Conservation (phyloP, 192 early-diverging fungal species). For the Coemansia guatemalensis region DNA sequence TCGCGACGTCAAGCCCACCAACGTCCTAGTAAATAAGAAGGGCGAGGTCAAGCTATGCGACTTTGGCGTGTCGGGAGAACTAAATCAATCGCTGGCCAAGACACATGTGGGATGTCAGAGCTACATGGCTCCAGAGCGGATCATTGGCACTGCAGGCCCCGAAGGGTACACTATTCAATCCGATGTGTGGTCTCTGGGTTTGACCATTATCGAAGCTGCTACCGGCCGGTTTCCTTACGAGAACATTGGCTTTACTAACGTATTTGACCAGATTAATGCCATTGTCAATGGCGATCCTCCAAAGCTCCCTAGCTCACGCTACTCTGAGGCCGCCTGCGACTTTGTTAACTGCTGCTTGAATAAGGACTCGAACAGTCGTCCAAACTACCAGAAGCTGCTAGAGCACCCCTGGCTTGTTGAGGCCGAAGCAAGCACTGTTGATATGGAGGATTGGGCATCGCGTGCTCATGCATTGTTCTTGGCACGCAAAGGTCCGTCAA, state of each 20-base stretch:
- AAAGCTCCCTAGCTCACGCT: slow-evolving; percentile 62
- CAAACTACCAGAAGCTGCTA: slow-evolving; percentile 74
- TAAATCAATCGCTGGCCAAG: slow-evolving; percentile 85
- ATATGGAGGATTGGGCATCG: slow-evolving; percentile 81
- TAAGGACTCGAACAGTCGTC: slow-evolving; percentile 71
- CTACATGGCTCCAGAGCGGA: slow-evolving; percentile 97
- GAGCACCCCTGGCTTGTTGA: slow-evolving; percentile 75
- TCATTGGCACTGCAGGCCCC: slow-evolving; percentile 56
- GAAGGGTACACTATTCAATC: slow-evolving; percentile 81
- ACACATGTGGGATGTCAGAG: slow-evolving; percentile 93
- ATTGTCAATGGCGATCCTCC: slow-evolving; percentile 83
- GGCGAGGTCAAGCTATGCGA: slow-evolving; percentile 96
- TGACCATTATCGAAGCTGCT: slow-evolving; percentile 84
- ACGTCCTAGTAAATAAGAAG: slow-evolving; percentile 80
- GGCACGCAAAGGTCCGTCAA: slow-evolving; percentile 4
- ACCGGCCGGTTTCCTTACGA: slow-evolving; percentile 81
- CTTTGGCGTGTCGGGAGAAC: slow-evolving; percentile 93
- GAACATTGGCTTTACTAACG: slow-evolving; percentile 61
- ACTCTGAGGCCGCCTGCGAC: slow-evolving; percentile 68
- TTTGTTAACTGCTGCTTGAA: slow-evolving; percentile 76
- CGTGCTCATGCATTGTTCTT: slow-evolving; percentile 56
- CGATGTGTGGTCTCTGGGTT: slow-evolving; percentile 92
- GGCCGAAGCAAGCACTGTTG: slow-evolving; percentile 64
- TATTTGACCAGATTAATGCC: slow-evolving; percentile 86
- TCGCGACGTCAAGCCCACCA: slow-evolving; percentile 95